A percentile compares a stretch with the other conserved stretches of the same genome.
Evolutionary conservation across 371 early-diverging fungal genomes (phyloP).

Genomic region (Fennellomyces sp.): DNA sequence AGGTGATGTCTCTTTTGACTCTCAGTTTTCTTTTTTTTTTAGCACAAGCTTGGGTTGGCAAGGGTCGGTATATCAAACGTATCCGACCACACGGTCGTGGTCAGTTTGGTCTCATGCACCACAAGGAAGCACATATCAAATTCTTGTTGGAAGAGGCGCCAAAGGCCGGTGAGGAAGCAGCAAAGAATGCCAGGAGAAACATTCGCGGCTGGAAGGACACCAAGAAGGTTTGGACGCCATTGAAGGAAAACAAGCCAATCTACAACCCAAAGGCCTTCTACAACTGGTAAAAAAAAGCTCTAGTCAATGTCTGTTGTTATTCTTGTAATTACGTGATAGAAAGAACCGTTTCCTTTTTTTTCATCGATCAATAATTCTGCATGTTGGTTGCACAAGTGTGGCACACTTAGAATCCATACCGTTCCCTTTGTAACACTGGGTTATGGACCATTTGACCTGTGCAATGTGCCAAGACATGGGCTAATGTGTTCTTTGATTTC

Average conservation of each 20-base stretch:
- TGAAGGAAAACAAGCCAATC: conserved; percentile 76
- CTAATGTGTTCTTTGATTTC: no score
- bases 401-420: no score
- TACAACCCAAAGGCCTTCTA: conserved; percentile 77
- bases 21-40: not conserved
- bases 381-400: no score
- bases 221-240: conserved; percentile 73
- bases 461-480: no score
- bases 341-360: no score
- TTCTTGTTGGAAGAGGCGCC: conserved; percentile 71
- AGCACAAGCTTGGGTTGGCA: conserved; percentile 89
- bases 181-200: conserved; percentile 46
- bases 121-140: conserved; percentile 83
- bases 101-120: conserved; percentile 79
- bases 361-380: no score
- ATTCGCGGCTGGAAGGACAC: conserved; percentile 65
- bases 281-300: conserved; percentile 69
- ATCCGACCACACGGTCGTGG: conserved; percentile 83
- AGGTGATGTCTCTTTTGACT: no score
- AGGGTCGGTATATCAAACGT: conserved; percentile 74
- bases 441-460: no score
- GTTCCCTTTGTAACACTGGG: no score
- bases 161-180: conserved; percentile 20
- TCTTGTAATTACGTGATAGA: no score
- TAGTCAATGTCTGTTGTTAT: no score